Evolutionary conservation across 495 filamentous ascomycete species (phyloP), one percentile per base, ranked within the genome.

Genomic region (Annulohypoxylon maeteangense): DNA sequence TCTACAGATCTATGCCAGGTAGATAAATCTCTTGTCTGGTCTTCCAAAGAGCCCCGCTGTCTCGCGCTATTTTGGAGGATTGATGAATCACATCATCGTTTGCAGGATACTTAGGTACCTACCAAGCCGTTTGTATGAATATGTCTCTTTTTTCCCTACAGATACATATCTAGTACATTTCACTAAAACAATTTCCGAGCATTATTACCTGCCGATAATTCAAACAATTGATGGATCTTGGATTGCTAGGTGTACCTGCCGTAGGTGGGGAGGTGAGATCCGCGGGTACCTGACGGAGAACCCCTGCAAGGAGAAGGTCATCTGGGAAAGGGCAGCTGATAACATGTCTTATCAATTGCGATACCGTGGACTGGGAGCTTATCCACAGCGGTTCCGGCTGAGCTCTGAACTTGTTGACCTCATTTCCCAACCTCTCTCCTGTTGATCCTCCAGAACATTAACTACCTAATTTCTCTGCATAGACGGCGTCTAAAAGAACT

Each of bases 361-460:
- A 23, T 29, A 54, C 14, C 50, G 14, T 34, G 4, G 10, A 5
- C 7, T 10, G 14, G 36, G 36, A 32, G n/a, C 18, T 36, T 34
- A 34, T 12, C 50, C 50, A 31, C 12, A 3, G 53, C 53, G 29
- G 42, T 40, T 32, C 54, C 54, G 54, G 54, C 18, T 55, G 51
- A 55, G 47, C 22, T 25, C 47, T 51, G 22, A 23, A 25, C 25
- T 14, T 51, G 59, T 64, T 44, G 25, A 54, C 48, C 40, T 64
- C 61, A 42, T 54, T 50, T 64, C 25, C 61, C 61, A 64, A 64
- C 61, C 61, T 64, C 61, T 53, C 60, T 64, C 48, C 36, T 51
- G 23, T 29, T 29, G 29, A 18, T 54, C n/a, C 34, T 31, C 25
- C 36, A 27, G 40, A 23, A 34, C 0, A 36, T 25, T 16, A 31